Evolutionary conservation across 768 basidiomycete genomes (phyloP).

Genomic region (Suillus hirtellus): DNA sequence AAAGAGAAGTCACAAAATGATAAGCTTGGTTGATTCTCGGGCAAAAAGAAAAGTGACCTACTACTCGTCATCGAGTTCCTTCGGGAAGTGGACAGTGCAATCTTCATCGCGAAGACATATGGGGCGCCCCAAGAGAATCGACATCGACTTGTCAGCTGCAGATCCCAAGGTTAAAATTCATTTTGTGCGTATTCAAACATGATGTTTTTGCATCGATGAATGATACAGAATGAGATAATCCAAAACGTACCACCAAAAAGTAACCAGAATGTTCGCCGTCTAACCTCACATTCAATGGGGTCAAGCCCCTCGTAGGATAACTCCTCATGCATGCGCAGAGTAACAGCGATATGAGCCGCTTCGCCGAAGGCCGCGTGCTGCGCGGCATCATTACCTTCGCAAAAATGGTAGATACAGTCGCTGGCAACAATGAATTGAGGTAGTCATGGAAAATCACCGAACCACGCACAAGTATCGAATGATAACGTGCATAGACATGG

Average conservation of each 20-base stretch:
- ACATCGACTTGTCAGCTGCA: conserved; percentile 87
- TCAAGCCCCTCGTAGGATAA: conserved; percentile 78
- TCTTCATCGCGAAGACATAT: conserved; percentile 89
- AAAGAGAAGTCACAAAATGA: conserved; percentile 18
- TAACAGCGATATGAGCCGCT: conserved; percentile 80
- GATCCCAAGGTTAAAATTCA: conserved; percentile 9
- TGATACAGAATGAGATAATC: conserved; percentile 11
- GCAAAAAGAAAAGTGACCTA: conserved; percentile 41
- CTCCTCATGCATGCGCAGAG: conserved; percentile 85
- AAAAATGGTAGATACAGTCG: conserved; percentile 85
- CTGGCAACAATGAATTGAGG: conserved; percentile 37
- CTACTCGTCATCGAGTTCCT: conserved; percentile 90
- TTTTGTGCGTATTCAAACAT: not conserved
- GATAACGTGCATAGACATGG: conserved; percentile 80
- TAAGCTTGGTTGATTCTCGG: conserved; percentile 33
- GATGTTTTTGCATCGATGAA: conserved; percentile 6
- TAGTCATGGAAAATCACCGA: conserved; percentile 8
- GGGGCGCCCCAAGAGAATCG: conserved; percentile 79
- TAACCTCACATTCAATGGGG: conserved; percentile 84
- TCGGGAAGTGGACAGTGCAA: conserved; percentile 86
- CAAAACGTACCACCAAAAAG: conserved; percentile 73
- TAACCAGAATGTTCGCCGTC: conserved; percentile 87
- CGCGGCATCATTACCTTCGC: conserved; percentile 84
- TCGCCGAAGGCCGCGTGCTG: conserved; percentile 88
- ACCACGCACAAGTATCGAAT: conserved; percentile 82